A percentile compares a stretch with the other conserved stretches of the same genome.
Conservation (phyloP, 768 basidiomycete species). For the Royoungia palumana region DNA sequence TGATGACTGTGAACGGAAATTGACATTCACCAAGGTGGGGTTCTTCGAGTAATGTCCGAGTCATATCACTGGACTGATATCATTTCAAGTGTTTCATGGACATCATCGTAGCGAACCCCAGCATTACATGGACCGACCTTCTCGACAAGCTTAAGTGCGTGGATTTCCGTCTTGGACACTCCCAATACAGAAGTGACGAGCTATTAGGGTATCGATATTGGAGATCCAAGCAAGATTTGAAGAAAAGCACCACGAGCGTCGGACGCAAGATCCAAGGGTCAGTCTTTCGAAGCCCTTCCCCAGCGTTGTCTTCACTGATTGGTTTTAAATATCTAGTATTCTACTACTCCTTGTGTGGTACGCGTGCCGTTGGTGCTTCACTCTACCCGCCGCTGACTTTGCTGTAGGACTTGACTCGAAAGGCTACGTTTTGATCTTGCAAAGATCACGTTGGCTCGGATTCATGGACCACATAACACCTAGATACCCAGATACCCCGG, state of each 20-base stretch:
- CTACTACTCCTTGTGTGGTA: conserved; percentile 12
- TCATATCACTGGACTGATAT: not conserved
- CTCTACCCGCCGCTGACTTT: not conserved
- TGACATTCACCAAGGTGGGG: conserved; percentile 28
- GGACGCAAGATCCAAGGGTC: conserved; percentile 21
- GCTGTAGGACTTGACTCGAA: conserved; percentile 12
- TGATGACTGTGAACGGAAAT: conserved; percentile 15
- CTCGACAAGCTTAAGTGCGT: conserved; percentile 17
- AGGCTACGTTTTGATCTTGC: conserved; percentile 8
- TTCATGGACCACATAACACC: conserved; percentile 1
- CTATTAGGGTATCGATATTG: too few species aligned
- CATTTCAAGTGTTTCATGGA: conserved; percentile 20
- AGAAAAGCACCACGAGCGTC: not conserved
- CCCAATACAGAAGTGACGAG: too few species aligned
- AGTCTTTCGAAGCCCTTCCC: conserved; percentile 3
- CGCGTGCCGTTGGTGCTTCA: not conserved
- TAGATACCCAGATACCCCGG: not conserved
- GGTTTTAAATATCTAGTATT: conserved; percentile 1
- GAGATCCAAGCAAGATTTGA: conserved; percentile 3
- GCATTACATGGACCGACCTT: conserved; percentile 21
- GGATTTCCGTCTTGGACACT: not conserved
- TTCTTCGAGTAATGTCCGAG: not conserved
- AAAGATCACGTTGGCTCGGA: too few species aligned
- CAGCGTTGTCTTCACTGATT: not conserved
- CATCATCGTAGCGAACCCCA: not conserved